Evolutionary conservation across 2,329 filamentous ascomycete species (phyloP), one percentile per base, ranked within the genome.

Genomic region (Penicillium sp.): DNA sequence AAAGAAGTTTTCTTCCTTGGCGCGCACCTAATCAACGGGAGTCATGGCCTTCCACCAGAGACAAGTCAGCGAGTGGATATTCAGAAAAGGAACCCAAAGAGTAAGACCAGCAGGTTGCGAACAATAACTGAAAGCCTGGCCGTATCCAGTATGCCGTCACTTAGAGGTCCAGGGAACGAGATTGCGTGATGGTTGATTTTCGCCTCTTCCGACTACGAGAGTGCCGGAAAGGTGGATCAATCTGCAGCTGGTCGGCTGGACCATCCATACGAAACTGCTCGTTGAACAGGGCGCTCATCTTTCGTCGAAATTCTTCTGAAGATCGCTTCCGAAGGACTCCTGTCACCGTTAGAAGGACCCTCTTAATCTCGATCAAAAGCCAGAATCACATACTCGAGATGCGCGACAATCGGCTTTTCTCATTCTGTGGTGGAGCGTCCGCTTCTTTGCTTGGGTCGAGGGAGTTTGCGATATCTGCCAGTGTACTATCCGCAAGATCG

Each of bases 271-370:
- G 57, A 24, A 64, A 52, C 39, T 53, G 63, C 11, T 67, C 64
- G 42, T 66, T 65, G 43, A 67, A 64, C 3, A 67, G 56, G 42
- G 55, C 56, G 53, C 64, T 67, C 46, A 66, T 60, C 34, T 50
- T 59, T 40, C 63, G 62, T 50, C 63, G 60, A 32, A 66, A 64
- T 37, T 64, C 61, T 43, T 66, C 64, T 0, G 64, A 66, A 12
- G 64, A 66, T 36, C 57, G 61, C 34, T 53, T 51, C 34, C 59
- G 60, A 46, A 52, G 53, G 29, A 50, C 45, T 28, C 52, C 61
- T 63, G 43, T 24, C 3, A 24, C 27, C 33, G 5, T 18, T 35
- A 28, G 3, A 13, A 53, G 43, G 43, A 39, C 32, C 32, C 40
- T 5, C 24, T 8, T 24, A 4, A 35, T 27, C 13, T 41, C 9